These are phyloP conservation scores for Saitozyma sp. DNA, from an alignment of 768 basidiomycete species.

Conservation along the genomic window DNA sequence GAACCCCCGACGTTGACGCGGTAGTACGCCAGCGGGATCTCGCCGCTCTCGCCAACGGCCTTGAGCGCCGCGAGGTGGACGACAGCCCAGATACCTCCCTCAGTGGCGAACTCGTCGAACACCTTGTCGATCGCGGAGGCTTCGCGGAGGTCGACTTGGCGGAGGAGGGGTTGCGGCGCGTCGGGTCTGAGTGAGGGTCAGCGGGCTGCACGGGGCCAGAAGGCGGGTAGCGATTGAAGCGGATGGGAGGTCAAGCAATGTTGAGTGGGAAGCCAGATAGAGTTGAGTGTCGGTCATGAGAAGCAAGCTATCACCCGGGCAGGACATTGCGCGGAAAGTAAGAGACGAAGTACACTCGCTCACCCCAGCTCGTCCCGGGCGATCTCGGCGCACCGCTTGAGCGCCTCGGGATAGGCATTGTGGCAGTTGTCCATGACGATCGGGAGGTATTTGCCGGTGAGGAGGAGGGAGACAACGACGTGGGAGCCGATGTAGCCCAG, in stretches of 20 bases:
- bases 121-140: slow-evolving; percentile 70
- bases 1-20: slow-evolving; percentile 90
- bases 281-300: too few relatives aligned
- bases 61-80: slow-evolving; percentile 96
- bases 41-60: slow-evolving; percentile 93
- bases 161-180: slow-evolving; percentile 41
- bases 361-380: slow-evolving; percentile 67
- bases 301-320: too few relatives aligned
- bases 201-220: neutral
- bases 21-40: slow-evolving; percentile 91
- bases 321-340: neutral
- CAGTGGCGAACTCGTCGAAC: slow-evolving; percentile 74
- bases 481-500: slow-evolving; percentile 72
- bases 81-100: slow-evolving; percentile 93
- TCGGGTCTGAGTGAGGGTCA: slow-evolving; percentile 16
- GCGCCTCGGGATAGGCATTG: slow-evolving; percentile 78
- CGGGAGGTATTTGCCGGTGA: slow-evolving; percentile 86
- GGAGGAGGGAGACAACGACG: slow-evolving; percentile 79
- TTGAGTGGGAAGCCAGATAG: neutral
- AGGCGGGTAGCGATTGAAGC: neutral
- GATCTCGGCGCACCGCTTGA: slow-evolving; percentile 70
- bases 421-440: slow-evolving; percentile 93
- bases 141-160: slow-evolving; percentile 70
- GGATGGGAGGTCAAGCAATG: neutral
- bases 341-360: slow-evolving; percentile 15